Percentiles rank a stretch among this genome's conserved stretches.
Conservation (phyloP, 495 filamentous ascomycete species). For the Xanthoparmelia taractica region DNA sequence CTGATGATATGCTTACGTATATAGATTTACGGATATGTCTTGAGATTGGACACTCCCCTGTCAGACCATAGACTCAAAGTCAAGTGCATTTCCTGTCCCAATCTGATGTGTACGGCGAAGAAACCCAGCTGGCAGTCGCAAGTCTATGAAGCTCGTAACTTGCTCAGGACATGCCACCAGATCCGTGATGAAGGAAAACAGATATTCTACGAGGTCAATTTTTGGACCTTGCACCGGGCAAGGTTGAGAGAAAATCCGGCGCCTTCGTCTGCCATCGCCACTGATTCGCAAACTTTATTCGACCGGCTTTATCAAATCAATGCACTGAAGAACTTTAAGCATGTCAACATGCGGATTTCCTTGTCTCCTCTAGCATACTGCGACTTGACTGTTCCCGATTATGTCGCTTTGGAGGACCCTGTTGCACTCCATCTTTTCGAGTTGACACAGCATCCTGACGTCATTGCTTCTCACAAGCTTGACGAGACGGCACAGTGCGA, state of each 20-base stretch:
- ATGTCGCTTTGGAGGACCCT: not conserved
- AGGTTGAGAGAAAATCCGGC: slow-evolving; percentile 6
- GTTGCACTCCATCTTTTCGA: not conserved
- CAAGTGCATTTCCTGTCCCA: slow-evolving; percentile 3
- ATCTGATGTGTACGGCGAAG: not conserved
- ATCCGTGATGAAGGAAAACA: not conserved
- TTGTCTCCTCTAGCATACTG: slow-evolving; percentile 2
- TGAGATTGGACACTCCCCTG: not conserved
- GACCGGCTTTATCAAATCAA: not conserved
- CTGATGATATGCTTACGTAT: not conserved
- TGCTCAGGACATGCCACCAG: slow-evolving; percentile 5
- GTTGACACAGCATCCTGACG: not conserved
- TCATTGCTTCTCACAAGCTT: not conserved
- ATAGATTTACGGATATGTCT: slow-evolving; percentile 2
- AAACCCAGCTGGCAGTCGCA: not conserved
- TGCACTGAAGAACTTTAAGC: slow-evolving; percentile 7
- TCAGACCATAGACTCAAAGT: slow-evolving; percentile 4
- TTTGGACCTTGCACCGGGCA: slow-evolving; percentile 7
- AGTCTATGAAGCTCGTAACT: not conserved
- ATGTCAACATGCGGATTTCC: slow-evolving; percentile 8
- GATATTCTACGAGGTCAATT: slow-evolving; percentile 5
- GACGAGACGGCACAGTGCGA: slow-evolving; percentile 5
- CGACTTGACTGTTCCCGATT: not conserved
- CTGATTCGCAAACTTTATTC: not conserved
- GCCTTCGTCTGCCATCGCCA: not conserved